Conservation (phyloP, 2,329 filamentous ascomycete species). For the Colletotrichum tamarilloi region DNA sequence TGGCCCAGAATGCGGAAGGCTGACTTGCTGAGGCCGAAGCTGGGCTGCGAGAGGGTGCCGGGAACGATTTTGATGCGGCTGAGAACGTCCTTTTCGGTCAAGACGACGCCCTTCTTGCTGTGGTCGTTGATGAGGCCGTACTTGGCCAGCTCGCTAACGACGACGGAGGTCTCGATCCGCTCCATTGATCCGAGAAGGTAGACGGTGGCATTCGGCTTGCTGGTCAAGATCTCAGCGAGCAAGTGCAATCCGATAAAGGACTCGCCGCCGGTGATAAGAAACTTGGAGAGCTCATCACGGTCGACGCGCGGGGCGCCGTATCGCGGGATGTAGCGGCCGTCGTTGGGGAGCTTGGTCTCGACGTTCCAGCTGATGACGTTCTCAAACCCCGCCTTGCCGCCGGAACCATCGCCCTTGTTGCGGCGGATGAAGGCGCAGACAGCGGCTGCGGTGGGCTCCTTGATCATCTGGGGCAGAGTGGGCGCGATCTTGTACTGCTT, state of each 20-base stretch:
- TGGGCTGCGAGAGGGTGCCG: constrained; percentile 37
- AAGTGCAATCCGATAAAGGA: neutral
- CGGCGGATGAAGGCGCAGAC: constrained; percentile 38
- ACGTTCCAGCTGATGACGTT: constrained; percentile 39
- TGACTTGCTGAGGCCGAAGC: constrained; percentile 39
- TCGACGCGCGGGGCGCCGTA: constrained; percentile 36
- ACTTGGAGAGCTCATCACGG: constrained; percentile 33
- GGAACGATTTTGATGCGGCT: constrained; percentile 35
- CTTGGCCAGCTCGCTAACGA: constrained; percentile 37
- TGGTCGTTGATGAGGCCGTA: constrained; percentile 36
- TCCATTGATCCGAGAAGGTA: constrained; percentile 37
- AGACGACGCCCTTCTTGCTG: constrained; percentile 29
- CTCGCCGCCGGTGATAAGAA: constrained; percentile 15
- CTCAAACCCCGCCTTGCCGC: constrained; percentile 36
- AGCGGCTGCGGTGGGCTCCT: constrained; percentile 39
- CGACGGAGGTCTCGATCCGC: constrained; percentile 16
- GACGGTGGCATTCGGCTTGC: neutral
- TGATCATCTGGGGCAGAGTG: constrained; percentile 39
- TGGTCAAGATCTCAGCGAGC: neutral
- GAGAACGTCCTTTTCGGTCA: neutral
- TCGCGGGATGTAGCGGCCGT: constrained; percentile 39
- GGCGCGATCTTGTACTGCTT: constrained; percentile 41
- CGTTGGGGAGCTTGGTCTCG: constrained; percentile 41
- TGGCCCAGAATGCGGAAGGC: constrained; percentile 40
- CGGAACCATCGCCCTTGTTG: constrained; percentile 35